Base-by-base conservation (phyloP, 768 basidiomycete species). In the Boletellus sp. region DNA sequence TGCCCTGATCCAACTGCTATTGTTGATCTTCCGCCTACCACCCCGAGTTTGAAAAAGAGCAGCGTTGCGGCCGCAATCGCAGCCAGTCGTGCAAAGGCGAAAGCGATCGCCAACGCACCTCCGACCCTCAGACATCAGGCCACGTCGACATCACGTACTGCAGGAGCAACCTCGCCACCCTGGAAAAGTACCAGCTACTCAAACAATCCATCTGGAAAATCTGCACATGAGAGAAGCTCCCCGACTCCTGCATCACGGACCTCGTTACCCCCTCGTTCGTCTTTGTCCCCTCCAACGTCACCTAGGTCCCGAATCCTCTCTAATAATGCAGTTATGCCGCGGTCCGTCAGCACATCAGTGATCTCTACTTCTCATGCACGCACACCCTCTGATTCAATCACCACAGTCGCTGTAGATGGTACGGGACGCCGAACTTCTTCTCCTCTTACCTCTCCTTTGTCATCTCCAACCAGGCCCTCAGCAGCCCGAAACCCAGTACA, bases 51-150 rank as follows among this genome's bases (percentile, higher is more conserved):
- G 46, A 93, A 92, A 72, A 93, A 93, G 68, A 81, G 80, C 39
- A 90, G 89, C 50, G 74, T 94, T 48, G 85, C 89, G 35, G 89
- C 92, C 9, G 83, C 90, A 20, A 89, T 94, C 59, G 93, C 93
- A 35, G 91, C 93, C 19, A 94, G 88, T 63, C 79, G 92, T 20
- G 90, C 87, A 15, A 94, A 90, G 64, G 89, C 90, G 15, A 91
- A 84, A 60, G 85, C 81, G 19, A 90, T 90, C 52, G 88, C 90
- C 3, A 84, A 77, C 28, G 87, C 89, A 9, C 90, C 90, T 17
- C 90, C 90, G 4, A 79, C 79, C 44, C 74, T 90, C 42, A 78
- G 85, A 45, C 90, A 92, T 65, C 88, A 90, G 64, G 87, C 89
- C 6, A 91, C 87, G 9, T 87, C 89, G 42, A 72, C 70, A 15